Conservation (phyloP, 495 filamentous ascomycete species). For the Rusavskia elegans region DNA sequence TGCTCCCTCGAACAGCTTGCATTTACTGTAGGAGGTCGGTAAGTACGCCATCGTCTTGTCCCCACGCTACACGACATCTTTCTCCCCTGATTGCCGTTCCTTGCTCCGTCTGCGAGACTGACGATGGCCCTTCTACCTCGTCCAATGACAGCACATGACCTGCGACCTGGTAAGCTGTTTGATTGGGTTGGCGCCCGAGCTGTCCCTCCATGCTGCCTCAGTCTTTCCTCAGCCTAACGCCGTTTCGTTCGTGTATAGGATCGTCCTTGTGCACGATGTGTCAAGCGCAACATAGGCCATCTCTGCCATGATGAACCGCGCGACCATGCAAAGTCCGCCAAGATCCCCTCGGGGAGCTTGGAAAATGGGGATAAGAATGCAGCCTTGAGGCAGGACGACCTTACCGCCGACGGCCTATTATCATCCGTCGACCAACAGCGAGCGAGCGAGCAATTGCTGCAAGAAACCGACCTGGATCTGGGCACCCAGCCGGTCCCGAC, state of each 20-base stretch:
- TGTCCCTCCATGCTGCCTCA: neutral
- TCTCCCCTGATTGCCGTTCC: constrained; percentile 2
- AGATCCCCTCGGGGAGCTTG: constrained; percentile 48
- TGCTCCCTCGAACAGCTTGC: constrained; percentile 52
- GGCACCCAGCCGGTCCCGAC: constrained; percentile 18
- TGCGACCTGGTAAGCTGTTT: constrained; percentile 83
- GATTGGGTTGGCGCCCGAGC: neutral
- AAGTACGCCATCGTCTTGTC: constrained; percentile 28
- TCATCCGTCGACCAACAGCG: constrained; percentile 19
- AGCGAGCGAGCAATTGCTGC: constrained; percentile 10
- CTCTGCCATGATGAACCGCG: constrained; percentile 96
- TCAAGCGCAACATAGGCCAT: constrained; percentile 98
- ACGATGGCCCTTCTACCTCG: constrained; percentile 16
- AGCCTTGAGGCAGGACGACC: constrained; percentile 30
- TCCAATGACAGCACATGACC: constrained; percentile 76
- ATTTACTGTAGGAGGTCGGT: constrained; percentile 99
- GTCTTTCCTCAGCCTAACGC: neutral
- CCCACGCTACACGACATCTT: constrained; percentile 5
- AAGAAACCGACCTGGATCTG: constrained; percentile 4
- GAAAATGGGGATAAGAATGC: constrained; percentile 38
- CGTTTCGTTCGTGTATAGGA: constrained; percentile 36
- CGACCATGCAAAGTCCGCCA: constrained; percentile 57
- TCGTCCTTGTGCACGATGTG: constrained; percentile 90
- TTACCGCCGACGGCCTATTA: constrained; percentile 17
- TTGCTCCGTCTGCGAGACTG: neutral